Evolutionary conservation across 306 rosid genomes (phyloP).

Genomic region (Dalbergia oliveri): DNA sequence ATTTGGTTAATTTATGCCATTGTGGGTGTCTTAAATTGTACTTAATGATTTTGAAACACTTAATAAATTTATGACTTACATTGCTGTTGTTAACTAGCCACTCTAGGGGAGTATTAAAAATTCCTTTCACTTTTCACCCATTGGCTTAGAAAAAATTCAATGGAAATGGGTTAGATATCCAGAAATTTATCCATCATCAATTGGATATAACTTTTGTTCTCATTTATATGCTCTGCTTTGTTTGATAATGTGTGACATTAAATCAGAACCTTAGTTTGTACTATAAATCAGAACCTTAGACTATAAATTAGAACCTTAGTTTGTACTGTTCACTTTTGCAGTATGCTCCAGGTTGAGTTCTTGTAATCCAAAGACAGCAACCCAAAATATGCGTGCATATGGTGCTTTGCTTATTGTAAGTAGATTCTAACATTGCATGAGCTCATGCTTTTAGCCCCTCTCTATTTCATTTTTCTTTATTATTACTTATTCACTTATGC

Average conservation of each 20-base stretch:
- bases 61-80: too few species aligned
- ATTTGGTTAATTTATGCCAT: not conserved
- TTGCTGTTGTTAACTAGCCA: too few species aligned
- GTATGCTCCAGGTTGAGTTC: slow-evolving; percentile 81
- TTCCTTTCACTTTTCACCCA: too few species aligned
- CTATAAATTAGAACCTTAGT: too few species aligned
- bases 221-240: slow-evolving; percentile 5
- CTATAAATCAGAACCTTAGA: too few species aligned
- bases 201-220: too few species aligned
- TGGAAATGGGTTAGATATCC: too few species aligned
- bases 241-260: not conserved
- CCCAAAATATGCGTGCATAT: slow-evolving; percentile 79
- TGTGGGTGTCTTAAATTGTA: not conserved
- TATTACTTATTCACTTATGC: slow-evolving; percentile 3
- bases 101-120: too few species aligned
- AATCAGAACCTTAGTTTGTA: slow-evolving; percentile 34
- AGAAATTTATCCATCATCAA: too few species aligned
- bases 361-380: slow-evolving; percentile 75
- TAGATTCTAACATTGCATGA: slow-evolving; percentile 41
- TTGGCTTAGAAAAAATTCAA: too few species aligned
- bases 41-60: too few species aligned
- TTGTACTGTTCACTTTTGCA: slow-evolving; percentile 60
- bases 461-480: slow-evolving; percentile 6
- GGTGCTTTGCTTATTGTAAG: slow-evolving; percentile 81
- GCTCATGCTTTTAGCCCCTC: slow-evolving; percentile 2